These are phyloP conservation scores for Tuber melanosporum DNA, from an alignment of 495 filamentous ascomycete genomes.

Conservation along the genomic window DNA sequence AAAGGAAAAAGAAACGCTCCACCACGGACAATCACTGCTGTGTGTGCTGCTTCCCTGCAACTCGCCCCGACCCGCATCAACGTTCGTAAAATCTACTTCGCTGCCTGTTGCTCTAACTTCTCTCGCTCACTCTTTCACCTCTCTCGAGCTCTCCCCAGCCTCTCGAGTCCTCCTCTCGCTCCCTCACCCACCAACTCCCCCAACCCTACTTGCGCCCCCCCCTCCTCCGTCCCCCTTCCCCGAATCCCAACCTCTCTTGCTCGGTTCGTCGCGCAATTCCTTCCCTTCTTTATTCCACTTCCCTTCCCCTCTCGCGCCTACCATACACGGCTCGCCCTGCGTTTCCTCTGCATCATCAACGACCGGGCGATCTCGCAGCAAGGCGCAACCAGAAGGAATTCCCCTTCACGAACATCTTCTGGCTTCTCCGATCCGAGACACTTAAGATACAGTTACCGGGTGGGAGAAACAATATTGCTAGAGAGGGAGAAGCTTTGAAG, in stretches of 20 bases:
- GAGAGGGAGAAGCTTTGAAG: conserved; percentile 36
- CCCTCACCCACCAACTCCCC: conserved; percentile 34
- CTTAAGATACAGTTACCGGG: conserved; percentile 31
- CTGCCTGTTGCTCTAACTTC: conserved; percentile 38
- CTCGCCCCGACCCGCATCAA: conserved; percentile 42
- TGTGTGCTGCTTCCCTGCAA: conserved; percentile 42
- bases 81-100: conserved; percentile 42
- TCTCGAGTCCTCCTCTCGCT: conserved; percentile 30
- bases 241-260: conserved; percentile 39
- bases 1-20: conserved; percentile 25
- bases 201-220: conserved; percentile 35
- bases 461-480: conserved; percentile 26
- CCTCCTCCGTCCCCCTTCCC: conserved; percentile 26
- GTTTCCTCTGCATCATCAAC: conserved; percentile 44
- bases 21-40: conserved; percentile 38
- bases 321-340: conserved; percentile 44
- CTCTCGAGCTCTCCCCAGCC: conserved; percentile 33
- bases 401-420: conserved; percentile 37
- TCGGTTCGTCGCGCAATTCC: conserved; percentile 41
- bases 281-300: conserved; percentile 33
- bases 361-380: conserved; percentile 40
- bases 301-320: conserved; percentile 41
- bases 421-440: conserved; percentile 41
- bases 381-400: conserved; percentile 34
- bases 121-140: conserved; percentile 24